A percentile compares a stretch with the other conserved stretches of the same genome.
Evolutionary conservation across 352 stramenopile genomes (phyloP).

Genomic region (Phytophthora pseudosyringae): DNA sequence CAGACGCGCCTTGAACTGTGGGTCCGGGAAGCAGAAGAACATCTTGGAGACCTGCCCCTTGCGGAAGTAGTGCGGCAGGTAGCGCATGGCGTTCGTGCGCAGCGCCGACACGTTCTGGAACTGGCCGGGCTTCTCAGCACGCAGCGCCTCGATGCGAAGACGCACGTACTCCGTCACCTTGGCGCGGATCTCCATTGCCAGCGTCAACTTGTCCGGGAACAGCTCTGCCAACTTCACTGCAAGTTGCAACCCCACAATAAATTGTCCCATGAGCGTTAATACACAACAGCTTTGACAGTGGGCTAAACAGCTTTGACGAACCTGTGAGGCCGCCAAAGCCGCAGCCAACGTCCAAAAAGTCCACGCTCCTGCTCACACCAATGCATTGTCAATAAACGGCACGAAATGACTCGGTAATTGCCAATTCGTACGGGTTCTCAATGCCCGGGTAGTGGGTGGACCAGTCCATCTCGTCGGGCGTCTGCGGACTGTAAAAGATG

Average conservation of each 20-base stretch:
- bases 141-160: slow-evolving; percentile 90
- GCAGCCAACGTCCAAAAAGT: slow-evolving; percentile 97
- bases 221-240: slow-evolving; percentile 90
- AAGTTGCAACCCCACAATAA: slow-evolving; percentile 12
- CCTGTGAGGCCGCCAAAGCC: slow-evolving; percentile 97
- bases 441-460: slow-evolving; percentile 92
- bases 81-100: slow-evolving; percentile 97
- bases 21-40: slow-evolving; percentile 99
- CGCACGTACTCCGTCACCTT: slow-evolving; percentile 95
- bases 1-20: slow-evolving; percentile 99
- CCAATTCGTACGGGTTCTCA: slow-evolving; percentile 61
- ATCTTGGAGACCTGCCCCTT: slow-evolving; percentile 95
- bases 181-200: slow-evolving; percentile 97
- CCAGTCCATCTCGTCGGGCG: slow-evolving; percentile 93
- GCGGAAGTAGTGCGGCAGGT: slow-evolving; percentile 84
- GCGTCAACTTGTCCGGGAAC: slow-evolving; percentile 94
- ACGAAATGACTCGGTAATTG: not conserved
- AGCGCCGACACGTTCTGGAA: slow-evolving; percentile 97
- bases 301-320: slow-evolving; percentile 17
- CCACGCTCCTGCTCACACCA: slow-evolving; percentile 67
- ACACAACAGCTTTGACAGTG: not conserved
- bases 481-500: slow-evolving; percentile 61
- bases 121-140: slow-evolving; percentile 72
- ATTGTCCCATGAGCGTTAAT: not conserved
- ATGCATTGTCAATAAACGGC: slow-evolving; percentile 8